Base-by-base conservation (phyloP, 306 rosid species). In the Cucurbita moschata region DNA sequence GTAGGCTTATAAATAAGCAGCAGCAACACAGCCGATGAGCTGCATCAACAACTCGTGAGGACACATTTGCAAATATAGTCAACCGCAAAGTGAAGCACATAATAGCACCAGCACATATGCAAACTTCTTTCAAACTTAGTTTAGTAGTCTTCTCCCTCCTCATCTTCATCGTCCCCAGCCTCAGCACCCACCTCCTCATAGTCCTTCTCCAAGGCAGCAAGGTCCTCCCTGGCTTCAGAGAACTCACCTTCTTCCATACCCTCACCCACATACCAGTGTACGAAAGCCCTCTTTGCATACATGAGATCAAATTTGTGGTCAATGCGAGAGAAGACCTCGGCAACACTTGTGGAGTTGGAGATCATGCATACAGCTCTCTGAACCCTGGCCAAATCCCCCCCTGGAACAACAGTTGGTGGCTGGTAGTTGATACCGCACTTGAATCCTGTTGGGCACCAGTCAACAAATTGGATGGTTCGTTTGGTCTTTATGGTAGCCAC, bases 291-390 rank as follows among this genome's bases (percentile, higher is more conserved):
- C 85, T 91, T 91, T 8, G 97, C 96, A 54, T 91, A 91, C 97
- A 91, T 91, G 14, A 91, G 85, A 78, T 91, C 97, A 51, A 91
- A 91, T 82, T 91, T 91, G 69, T 84, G 89, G 72, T 91, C 97
- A 73, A 91, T 91, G 76, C 97, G 84, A 0, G 96, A 88, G 70
- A 91, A 91, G 61, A 91, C 97, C 83, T 91, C 97, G 0, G 96
- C 97, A 13, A 91, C 97, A 67, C 96, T 88, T 47, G 97, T 91
- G 10, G 96, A 88, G 84, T 91, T 91, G 35, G 96, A 88, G 74
- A 91, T 91, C 97, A 91, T 91, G 81, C 97, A 91, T 51, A 91
- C 96, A 54, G 97, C 97, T 78, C 97, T 86, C 82, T 91, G 96
- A 14, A 91, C 52, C 52, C 12, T 47, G 4, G 52, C 52, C 52